phyloP scores from a whole-genome alignment of 2,329 filamentous ascomycete genomes.

The Leptographium lundbergii region DNA sequence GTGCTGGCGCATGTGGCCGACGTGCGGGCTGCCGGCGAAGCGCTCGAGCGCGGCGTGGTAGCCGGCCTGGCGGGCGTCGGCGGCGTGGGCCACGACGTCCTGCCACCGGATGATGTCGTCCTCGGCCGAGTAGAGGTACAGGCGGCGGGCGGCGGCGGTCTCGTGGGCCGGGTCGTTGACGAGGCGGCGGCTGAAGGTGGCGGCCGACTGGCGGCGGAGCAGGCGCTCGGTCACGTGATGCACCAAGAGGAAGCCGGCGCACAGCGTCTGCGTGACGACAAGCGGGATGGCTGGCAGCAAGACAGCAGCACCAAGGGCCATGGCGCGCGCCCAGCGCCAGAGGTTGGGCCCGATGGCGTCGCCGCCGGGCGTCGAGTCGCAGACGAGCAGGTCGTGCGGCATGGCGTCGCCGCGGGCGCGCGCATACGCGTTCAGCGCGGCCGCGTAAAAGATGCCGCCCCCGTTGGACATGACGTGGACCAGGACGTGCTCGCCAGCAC shows the following conservation, averaged over 20 bases:
- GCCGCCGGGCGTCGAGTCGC: constrained; percentile 2
- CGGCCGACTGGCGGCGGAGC: not conserved
- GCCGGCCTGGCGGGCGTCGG: not conserved
- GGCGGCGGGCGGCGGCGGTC: not conserved
- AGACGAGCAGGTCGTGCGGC: not conserved
- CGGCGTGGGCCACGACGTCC: constrained; percentile 1
- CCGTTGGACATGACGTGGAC: constrained; percentile 3
- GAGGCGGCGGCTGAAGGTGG: not conserved
- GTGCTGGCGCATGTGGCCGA: constrained; percentile 1
- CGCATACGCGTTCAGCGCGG: not conserved
- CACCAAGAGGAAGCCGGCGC: not conserved
- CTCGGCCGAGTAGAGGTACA: not conserved
- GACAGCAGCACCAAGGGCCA: not conserved
- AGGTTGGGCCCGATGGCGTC: not conserved
- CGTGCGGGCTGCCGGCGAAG: not conserved
- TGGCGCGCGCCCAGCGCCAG: not conserved
- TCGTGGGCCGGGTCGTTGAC: not conserved
- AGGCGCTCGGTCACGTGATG: not conserved
- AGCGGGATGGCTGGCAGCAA: not conserved
- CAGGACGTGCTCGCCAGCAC: not conserved
- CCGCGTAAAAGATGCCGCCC: not conserved
- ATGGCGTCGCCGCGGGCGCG: not conserved
- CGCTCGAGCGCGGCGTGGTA: not conserved
- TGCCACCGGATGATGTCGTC: constrained; percentile 1
- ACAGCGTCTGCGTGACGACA: not conserved